phyloP scores from a whole-genome alignment of 805 yeast species.

The Scheffersomyces spartinae region DNA sequence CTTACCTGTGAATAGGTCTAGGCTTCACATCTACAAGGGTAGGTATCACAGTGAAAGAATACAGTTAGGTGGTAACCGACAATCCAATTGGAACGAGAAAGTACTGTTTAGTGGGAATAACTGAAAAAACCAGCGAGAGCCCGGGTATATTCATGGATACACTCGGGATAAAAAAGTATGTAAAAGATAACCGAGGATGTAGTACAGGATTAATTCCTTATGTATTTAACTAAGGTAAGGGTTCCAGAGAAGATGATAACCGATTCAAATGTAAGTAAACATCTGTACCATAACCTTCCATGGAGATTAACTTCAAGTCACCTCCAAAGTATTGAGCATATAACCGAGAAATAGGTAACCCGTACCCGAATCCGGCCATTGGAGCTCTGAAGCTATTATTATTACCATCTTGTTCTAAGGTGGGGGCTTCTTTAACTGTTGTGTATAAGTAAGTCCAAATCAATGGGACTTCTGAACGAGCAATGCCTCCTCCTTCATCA shows the following conservation, averaged over 20 bases:
- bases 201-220: no score
- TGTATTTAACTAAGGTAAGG: slow-evolving; percentile 33
- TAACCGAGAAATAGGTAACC: slow-evolving; percentile 73
- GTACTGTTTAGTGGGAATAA: no score
- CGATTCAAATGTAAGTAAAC: slow-evolving; percentile 80
- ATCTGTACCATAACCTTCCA: slow-evolving; percentile 95
- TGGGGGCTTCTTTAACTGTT: slow-evolving; percentile 66
- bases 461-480: slow-evolving; percentile 70
- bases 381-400: slow-evolving; percentile 73
- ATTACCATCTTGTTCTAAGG: slow-evolving; percentile 43
- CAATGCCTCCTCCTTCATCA: slow-evolving; percentile 92
- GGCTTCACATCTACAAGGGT: no score
- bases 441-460: slow-evolving; percentile 91
- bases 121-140: no score
- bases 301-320: slow-evolving; percentile 71
- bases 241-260: slow-evolving; percentile 63
- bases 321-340: slow-evolving; percentile 90
- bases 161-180: no score
- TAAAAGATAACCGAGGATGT: no score
- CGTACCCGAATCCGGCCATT: slow-evolving; percentile 92
- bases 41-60: no score
- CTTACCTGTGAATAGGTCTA: no score
- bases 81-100: no score
- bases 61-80: no score
- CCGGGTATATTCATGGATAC: no score